phyloP scores from a whole-genome alignment of 768 basidiomycete genomes.

The Saitozyma podzolica region DNA sequence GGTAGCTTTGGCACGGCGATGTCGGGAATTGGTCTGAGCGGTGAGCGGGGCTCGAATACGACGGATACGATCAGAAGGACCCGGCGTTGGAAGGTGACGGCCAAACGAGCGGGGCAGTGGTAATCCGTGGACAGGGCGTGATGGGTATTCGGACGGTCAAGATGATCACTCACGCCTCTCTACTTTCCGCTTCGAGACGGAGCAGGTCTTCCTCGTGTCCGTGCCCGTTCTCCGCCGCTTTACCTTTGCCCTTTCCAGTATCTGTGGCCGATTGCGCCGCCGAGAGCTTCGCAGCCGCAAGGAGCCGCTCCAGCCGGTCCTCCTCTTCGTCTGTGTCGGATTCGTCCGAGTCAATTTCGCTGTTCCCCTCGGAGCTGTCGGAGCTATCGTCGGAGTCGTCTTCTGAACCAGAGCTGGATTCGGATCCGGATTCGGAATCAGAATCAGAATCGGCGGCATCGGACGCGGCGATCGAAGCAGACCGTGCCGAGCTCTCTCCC shows the following conservation, averaged over 20 bases:
- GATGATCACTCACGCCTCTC: slow-evolving; percentile 31
- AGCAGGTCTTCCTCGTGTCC: slow-evolving; percentile 18
- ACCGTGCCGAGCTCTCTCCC: too few relatives aligned
- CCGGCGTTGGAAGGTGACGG: too few relatives aligned
- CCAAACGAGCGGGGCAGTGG: not conserved
- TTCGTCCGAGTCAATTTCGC: not conserved
- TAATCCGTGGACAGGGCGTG: not conserved
- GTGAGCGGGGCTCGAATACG: not conserved
- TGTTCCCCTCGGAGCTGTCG: slow-evolving; percentile 4
- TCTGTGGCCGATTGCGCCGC: slow-evolving; percentile 8
- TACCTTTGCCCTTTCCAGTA: not conserved
- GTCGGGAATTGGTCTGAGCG: slow-evolving; percentile 40
- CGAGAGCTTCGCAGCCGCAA: slow-evolving; percentile 14
- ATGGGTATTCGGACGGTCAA: not conserved
- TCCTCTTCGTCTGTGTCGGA: slow-evolving; percentile 16
- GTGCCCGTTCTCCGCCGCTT: not conserved
- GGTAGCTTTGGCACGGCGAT: slow-evolving; percentile 35
- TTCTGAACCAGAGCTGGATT: slow-evolving; percentile 6
- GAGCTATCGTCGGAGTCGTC: slow-evolving; percentile 13
- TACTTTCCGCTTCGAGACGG: slow-evolving; percentile 24
- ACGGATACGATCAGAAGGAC: too few relatives aligned
- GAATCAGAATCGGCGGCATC: slow-evolving; percentile 17
- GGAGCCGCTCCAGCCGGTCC: slow-evolving; percentile 15
- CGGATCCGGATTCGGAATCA: slow-evolving; percentile 15
- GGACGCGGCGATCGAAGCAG: too few relatives aligned